phyloP scores from a whole-genome alignment of 2,329 filamentous ascomycete species.

The Fusarium guadeloupense region DNA sequence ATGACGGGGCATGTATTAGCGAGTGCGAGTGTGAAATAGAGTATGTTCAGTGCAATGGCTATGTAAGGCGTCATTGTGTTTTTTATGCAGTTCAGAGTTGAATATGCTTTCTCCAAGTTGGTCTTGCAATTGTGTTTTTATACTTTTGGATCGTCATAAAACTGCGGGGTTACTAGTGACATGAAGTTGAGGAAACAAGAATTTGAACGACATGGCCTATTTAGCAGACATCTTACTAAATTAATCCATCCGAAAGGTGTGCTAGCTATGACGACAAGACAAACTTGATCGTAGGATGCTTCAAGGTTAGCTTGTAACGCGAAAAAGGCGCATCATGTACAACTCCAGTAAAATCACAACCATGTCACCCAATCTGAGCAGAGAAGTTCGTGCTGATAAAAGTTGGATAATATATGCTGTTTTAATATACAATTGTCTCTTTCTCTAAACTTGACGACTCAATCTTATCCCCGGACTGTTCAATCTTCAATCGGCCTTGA shows the following conservation, averaged over 20 bases:
- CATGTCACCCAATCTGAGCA: no score
- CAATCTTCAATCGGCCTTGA: background rate
- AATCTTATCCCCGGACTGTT: no score
- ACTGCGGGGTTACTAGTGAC: conserved; percentile 9
- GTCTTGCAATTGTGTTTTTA: background rate
- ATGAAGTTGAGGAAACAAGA: conserved; percentile 9
- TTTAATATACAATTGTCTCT: no score
- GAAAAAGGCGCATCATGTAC: no score
- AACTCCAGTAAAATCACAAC: no score
- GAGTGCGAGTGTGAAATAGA: background rate
- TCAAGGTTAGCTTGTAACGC: background rate
- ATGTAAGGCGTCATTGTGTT: background rate
- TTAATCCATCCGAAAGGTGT: background rate
- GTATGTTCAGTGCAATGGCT: background rate
- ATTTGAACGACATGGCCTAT: background rate
- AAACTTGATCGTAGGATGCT: background rate
- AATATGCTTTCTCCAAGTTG: background rate
- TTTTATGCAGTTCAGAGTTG: background rate
- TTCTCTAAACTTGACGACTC: no score
- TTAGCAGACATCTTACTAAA: no score
- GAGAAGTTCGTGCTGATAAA: no score
- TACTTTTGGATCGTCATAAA: background rate
- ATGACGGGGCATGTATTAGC: conserved; percentile 4
- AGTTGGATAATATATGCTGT: no score
- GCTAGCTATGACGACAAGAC: conserved; percentile 6